These are phyloP conservation scores for Aureobasidium sp. DNA, from an alignment of 2,329 filamentous ascomycete genomes.

Conservation along the genomic window DNA sequence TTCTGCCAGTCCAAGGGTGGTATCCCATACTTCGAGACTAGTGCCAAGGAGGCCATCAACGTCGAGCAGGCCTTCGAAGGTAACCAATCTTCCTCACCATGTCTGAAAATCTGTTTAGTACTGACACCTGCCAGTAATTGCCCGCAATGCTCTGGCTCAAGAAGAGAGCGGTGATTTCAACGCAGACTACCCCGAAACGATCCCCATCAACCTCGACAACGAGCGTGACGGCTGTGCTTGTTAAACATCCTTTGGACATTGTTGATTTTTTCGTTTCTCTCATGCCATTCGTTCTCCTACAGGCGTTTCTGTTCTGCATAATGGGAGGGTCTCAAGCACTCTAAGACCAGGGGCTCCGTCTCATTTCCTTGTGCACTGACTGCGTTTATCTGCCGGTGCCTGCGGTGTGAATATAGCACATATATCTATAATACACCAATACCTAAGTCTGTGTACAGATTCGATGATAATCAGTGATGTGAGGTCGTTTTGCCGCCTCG, in stretches of 20 bases:
- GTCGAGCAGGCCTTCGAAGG: conserved; percentile 78
- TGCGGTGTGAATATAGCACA: conserved; percentile 12
- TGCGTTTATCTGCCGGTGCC: neutral
- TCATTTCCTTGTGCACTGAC: neutral
- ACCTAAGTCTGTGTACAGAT: neutral
- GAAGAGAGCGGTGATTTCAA: conserved; percentile 98
- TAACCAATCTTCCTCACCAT: conserved; percentile 23
- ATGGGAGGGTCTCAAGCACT: neutral
- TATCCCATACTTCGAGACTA: conserved; percentile 98
- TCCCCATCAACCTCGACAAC: conserved; percentile 95
- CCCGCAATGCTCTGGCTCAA: conserved; percentile 87
- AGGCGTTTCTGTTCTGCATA: conserved; percentile 8
- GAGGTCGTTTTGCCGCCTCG: neutral
- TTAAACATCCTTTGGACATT: conserved; percentile 34
- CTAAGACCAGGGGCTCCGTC: neutral
- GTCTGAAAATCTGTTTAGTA: neutral
- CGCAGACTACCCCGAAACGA: conserved; percentile 93
- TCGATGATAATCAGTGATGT: neutral
- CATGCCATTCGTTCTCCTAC: conserved; percentile 4
- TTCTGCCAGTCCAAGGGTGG: conserved; percentile 97
- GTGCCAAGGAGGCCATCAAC: conserved; percentile 96
- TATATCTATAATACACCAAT: conserved; percentile 10
- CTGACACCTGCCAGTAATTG: conserved; percentile 60
- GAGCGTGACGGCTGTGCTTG: conserved; percentile 90
- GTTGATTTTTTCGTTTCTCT: neutral